Base-by-base conservation (phyloP, 1,139 yeast species). In the Yamadazyma spencermartinsiae region DNA sequence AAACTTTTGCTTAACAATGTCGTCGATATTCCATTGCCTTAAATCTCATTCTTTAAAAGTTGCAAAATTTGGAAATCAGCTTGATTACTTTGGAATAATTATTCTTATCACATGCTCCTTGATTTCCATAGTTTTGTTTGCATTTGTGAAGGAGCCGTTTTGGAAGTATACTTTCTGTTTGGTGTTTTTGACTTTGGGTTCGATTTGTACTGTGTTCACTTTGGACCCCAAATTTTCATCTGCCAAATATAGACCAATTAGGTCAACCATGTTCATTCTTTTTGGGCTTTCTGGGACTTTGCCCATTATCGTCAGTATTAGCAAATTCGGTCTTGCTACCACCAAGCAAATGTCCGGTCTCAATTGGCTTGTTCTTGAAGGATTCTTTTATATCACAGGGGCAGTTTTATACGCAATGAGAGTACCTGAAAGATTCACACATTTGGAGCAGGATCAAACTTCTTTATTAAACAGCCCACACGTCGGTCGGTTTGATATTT, bases 21-120 rank as follows among this genome's bases (percentile, higher is more conserved):
- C 95, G 26, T 85, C 95, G 14, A 63, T 74, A 1, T 89, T 84
- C 63, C 98, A 89, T 55, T 74, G 86, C 43, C 52, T 87, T 39
- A 88, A 87, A 55, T 72, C 82, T 40, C 97, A 89, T 58, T 86
- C 96, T 8, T 72, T 65, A 20, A 49, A 54, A 19, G 77, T 86
- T 7, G 72, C 84, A 28, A 65, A 68, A 31, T 65, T 81, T 40
- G 95, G 96, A 2, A 87, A 88, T 56, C 86, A 82, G 50, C 68
- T 88, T 41, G 98, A 89, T 58, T 90, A 89, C 53, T 74, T 89
- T 40, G 98, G 97, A 0, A 89, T 89, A 34, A 85, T 88, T 10
- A 69, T 84, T 3, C 66, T 89, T 43, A 87, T 88, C 41, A 79
- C 85, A 1, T 72, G 87, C 24, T 87, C 96, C 0, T 76, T 86